Evolutionary conservation across 371 early-diverging fungal genomes (phyloP), one percentile per base, ranked within the genome.

Genomic region (Apophysomyces variabilis): DNA sequence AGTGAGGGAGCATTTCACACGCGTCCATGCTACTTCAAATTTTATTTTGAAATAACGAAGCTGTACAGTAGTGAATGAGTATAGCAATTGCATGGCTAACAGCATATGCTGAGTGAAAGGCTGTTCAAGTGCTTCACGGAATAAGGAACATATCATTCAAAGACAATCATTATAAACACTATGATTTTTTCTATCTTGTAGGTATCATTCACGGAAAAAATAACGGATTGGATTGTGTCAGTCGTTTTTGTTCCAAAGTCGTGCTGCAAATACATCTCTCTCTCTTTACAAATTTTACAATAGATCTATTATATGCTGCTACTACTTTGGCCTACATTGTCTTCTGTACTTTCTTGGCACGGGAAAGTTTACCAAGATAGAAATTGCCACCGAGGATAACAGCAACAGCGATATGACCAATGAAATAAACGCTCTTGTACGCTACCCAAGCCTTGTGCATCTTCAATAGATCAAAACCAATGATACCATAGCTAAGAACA

Each of bases 391-490:
- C 58, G 7, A 82, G 54, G 35, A 82, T 70, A 11, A 70, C 35
- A 1, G 64, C 37, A 4, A 74, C 54, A 1, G 68, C 60, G 5
- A 79, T n/a, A 57, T 82, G 83, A 18, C 83, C 83, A 21, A 82
- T 18, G 41, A 82, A 82, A 13, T 69, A 78, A 7, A 82, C 78
- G n/a, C 62, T 74, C 61, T 72, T 76, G 59, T 82, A 82, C 4
- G 83, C 83, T 8, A 32, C 39, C 68, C 69, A 75, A 21, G 75
- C 63, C 58, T 72, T 75, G 38, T 65, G 36, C 8, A 78, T 36
- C 44, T 71, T 73, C 44, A 82, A 70, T 4, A 82, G 62, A 56
- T 82, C 83, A 60, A 82, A 79, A 1, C 80, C 80, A 56, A 79
- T 67, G 1, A 82, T 69, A 9, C 73, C 71, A 64, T 82, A 82